Evolutionary conservation across 345 rosid genomes (phyloP), one percentile per base, ranked within the genome.

Genomic region (Geranium rotundifolium): DNA sequence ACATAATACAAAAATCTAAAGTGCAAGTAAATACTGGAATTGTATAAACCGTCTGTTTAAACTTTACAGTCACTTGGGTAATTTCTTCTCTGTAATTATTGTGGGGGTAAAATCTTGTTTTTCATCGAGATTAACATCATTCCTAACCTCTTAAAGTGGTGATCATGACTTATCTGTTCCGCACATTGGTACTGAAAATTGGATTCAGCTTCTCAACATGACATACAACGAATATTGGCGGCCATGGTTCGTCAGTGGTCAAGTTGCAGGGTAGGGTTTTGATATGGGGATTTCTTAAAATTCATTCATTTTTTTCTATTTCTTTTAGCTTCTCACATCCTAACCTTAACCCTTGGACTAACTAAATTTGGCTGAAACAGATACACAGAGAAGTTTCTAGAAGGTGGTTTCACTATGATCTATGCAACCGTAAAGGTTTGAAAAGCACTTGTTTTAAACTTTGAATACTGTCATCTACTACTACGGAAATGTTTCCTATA

Each of bases 161-260:
- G 80, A 76, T 56, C 76, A 72, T 37, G 80, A 76, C 54, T 41
- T 72, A 66, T 67, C 74, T 2, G 62, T 72, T 37, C 73, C 80
- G 2, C 71, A 72, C 58, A 66, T 66, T 18, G 73, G 63, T 16
- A 76, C 80, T 9, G 71, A 66, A 41, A 49, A 66, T 8, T 72
- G 80, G 80, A 76, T 76, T 20, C 39, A 30, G 19, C 20, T 49
- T 29, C 71, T 76, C 10, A 59, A 72, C 56, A 19, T 69, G 62
- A 76, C 80, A 2, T 20, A 65, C 19, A 46, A 49, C 23, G 70
- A 73, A 37, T 29, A 17, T 7, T 74, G 77, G 77, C 52, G 73
- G 29, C 57, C 65, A 17, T 74, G 77, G 73, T 46, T 41, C 15
- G 68, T 69, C 17, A 57, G 58, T 54, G 70, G 57, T 19, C 77